Base-by-base conservation (phyloP, 257 asterid species). In the Linaria vulgaris region DNA sequence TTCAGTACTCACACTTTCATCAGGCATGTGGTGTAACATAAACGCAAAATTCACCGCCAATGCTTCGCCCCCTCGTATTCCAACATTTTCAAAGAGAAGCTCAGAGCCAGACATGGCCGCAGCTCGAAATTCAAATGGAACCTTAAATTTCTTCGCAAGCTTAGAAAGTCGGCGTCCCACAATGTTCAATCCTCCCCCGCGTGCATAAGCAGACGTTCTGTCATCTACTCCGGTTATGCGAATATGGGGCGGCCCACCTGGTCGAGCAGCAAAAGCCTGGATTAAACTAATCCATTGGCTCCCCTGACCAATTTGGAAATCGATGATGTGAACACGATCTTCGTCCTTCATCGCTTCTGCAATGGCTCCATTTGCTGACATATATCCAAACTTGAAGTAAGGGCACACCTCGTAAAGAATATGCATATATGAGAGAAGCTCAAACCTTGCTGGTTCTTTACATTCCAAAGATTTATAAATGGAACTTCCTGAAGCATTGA, bases 361-460 rank as follows among this genome's bases (percentile, higher is more conserved):
- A 69, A 90, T 90, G 57, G 96, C 97, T 12, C 96, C 97, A 34
- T 90, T 90, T 9, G 96, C 95, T 0, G 97, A 83, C 97, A 90
- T 90, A 76, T 83, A 83, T 12, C 96, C 97, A 5, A 87, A 90
- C 67, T 90, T 90, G 80, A 85, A 79, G 69, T 82, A 85, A 11
- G 97, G 97, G 78, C 96, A 90, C 11, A 81, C 84, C 78, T 90
- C 96, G n/a, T 80, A 78, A 15, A 90, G 82, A 62, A 80, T 68
- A 24, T 90, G 87, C 87, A 76, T 83, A 64, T 82, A 85, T 0
- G 91, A 80, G 20, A 90, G 78, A 31, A 90, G 84, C 77, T 90
- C 90, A 16, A 79, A 83, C 38, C 89, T 78, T 3, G 88, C 85
- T 0, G 96, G 97, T 62, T 83, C 89, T 54, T 79, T 67, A 67